Percentiles rank a stretch among this genome's conserved stretches.
Conservation (phyloP, 2,329 filamentous ascomycete genomes). For the Mycogone perniciosa region DNA sequence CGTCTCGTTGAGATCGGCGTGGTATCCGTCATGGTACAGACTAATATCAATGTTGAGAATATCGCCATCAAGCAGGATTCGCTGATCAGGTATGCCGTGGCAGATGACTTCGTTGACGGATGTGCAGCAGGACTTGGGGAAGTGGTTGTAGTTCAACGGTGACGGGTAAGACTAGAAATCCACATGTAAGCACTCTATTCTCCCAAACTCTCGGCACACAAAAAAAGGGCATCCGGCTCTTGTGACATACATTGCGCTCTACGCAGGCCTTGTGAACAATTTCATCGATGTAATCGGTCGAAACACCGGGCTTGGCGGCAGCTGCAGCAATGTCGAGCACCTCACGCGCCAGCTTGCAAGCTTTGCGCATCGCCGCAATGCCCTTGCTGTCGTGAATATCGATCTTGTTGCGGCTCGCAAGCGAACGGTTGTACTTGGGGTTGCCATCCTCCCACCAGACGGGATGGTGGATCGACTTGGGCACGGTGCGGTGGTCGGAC, state of each 20-base stretch:
- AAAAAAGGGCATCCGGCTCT: neutral
- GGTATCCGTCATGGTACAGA: conserved; percentile 89
- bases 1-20: conserved; percentile 95
- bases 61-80: conserved; percentile 81
- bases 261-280: conserved; percentile 92
- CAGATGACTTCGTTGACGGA: conserved; percentile 97
- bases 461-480: conserved; percentile 73
- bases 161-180: conserved; percentile 79
- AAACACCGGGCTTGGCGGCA: conserved; percentile 81
- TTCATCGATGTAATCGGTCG: conserved; percentile 91
- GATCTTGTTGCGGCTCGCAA: conserved; percentile 71
- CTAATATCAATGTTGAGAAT: conserved; percentile 97
- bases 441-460: conserved; percentile 87
- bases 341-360: conserved; percentile 80
- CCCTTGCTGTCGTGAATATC: conserved; percentile 73
- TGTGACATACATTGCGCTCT: conserved; percentile 70
- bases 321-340: conserved; percentile 87
- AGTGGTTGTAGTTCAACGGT: conserved; percentile 89
- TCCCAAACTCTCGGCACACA: neutral
- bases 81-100: conserved; percentile 93
- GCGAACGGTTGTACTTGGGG: conserved; percentile 51
- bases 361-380: conserved; percentile 86
- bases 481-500: conserved; percentile 64
- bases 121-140: conserved; percentile 97
- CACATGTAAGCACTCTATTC: conserved; percentile 8